Evolutionary conservation across 1,284 basidiomycete species (phyloP).

Genomic region (Ustilago cynodontis): DNA sequence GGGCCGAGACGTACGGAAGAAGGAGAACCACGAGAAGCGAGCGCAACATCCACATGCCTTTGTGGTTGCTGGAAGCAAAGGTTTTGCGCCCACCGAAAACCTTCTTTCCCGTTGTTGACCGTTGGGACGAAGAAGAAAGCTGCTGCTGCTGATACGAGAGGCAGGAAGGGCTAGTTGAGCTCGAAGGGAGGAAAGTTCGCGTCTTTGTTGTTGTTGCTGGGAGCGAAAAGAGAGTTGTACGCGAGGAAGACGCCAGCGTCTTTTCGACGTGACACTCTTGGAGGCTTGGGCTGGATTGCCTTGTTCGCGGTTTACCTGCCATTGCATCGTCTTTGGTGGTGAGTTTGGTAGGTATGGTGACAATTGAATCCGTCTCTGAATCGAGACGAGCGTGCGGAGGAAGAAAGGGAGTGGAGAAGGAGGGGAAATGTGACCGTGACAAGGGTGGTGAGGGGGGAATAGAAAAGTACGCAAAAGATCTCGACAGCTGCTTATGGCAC

Average conservation of each 20-base stretch:
- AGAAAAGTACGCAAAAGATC: slow-evolving; percentile 9
- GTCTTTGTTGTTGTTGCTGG: slow-evolving; percentile 4
- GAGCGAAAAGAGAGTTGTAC: slow-evolving; percentile 18
- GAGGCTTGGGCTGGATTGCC: slow-evolving; percentile 9
- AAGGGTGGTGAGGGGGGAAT: not conserved
- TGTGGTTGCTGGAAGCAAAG: not conserved
- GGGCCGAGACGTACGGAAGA: slow-evolving; percentile 36
- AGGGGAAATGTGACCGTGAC: not conserved
- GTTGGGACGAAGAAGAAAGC: slow-evolving; percentile 8
- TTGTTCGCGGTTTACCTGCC: slow-evolving; percentile 24
- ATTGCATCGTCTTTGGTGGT: slow-evolving; percentile 37
- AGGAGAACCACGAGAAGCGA: slow-evolving; percentile 39
- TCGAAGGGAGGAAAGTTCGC: slow-evolving; percentile 5
- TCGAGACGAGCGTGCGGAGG: slow-evolving; percentile 14
- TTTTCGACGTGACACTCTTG: slow-evolving; percentile 19
- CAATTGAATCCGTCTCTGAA: slow-evolving; percentile 19
- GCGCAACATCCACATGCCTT: slow-evolving; percentile 30
- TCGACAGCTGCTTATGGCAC: slow-evolving; percentile 17
- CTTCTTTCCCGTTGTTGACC: not conserved
- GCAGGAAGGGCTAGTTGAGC: slow-evolving; percentile 9
- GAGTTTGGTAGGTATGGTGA: slow-evolving; percentile 23
- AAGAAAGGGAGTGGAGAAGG: slow-evolving; percentile 1
- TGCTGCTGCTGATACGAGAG: slow-evolving; percentile 14
- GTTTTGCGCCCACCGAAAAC: not conserved
- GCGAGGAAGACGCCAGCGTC: slow-evolving; percentile 50